Percentiles rank a stretch among this genome's conserved stretches.
Evolutionary conservation across 169 alveolate genomes (phyloP).

Genomic region (Plasmodium chabaudi): DNA sequence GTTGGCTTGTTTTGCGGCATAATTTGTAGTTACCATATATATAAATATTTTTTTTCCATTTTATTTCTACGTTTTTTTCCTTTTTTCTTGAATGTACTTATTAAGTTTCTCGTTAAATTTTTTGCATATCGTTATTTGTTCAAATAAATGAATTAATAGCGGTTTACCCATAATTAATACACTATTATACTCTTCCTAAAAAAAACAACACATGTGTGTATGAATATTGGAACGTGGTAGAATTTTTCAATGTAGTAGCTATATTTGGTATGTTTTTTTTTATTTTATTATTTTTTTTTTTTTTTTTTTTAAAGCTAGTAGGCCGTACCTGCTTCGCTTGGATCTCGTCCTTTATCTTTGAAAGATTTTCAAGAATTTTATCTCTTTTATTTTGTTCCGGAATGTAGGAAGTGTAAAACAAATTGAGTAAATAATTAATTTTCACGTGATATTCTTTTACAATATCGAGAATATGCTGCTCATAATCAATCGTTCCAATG

Average conservation of each 20-base stretch:
- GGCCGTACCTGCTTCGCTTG: constrained; percentile 60
- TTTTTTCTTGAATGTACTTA: constrained; percentile 58
- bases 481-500: constrained; percentile 69
- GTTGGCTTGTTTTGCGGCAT: too few relatives aligned
- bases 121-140: constrained; percentile 67
- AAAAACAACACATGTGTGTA: not conserved
- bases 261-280: not conserved
- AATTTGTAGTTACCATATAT: not conserved
- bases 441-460: constrained; percentile 70
- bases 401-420: constrained; percentile 60
- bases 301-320: not conserved
- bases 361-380: constrained; percentile 51
- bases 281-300: not conserved
- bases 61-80: constrained; percentile 29
- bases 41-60: not conserved
- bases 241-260: not conserved
- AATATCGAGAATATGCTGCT: constrained; percentile 61
- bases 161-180: constrained; percentile 73
- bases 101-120: constrained; percentile 69
- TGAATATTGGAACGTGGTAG: not conserved
- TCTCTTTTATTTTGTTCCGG: constrained; percentile 60
- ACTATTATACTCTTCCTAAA: constrained; percentile 64
- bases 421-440: constrained; percentile 57
- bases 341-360: constrained; percentile 57
- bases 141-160: constrained; percentile 60